Conservation (phyloP, 495 filamentous ascomycete genomes). For the Penicillium bovifimosum region DNA sequence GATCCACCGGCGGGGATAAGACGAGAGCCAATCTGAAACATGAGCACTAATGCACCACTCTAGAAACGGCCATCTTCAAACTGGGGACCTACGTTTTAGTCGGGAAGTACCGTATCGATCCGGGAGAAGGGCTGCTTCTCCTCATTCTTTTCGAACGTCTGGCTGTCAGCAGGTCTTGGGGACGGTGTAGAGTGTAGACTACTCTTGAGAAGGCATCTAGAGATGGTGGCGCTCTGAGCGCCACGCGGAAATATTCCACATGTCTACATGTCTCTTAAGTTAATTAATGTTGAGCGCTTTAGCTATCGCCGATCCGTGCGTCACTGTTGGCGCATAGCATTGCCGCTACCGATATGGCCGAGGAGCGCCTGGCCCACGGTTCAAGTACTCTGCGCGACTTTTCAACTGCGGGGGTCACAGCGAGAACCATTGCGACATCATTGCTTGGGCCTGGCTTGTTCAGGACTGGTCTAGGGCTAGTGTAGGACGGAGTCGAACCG, state of each 20-base stretch:
- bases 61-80: background rate
- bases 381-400: background rate
- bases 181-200: constrained; percentile 47
- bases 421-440: background rate
- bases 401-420: background rate
- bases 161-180: constrained; percentile 51
- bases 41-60: constrained; percentile 4
- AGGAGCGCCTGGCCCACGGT: background rate
- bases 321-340: background rate
- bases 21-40: constrained; percentile 9
- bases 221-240: constrained; percentile 31
- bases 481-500: constrained; percentile 21
- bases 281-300: too few species aligned
- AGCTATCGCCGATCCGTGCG: background rate
- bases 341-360: background rate
- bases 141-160: constrained; percentile 48
- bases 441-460: constrained; percentile 36
- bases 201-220: constrained; percentile 11
- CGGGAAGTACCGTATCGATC: constrained; percentile 49
- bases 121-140: constrained; percentile 43
- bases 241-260: constrained; percentile 45
- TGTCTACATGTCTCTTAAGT: constrained; percentile 16
- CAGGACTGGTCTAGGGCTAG: constrained; percentile 4
- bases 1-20: background rate
- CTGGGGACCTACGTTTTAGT: constrained; percentile 24